Conservation (phyloP, 257 asterid species). For the Fraxinus pennsylvanica region DNA sequence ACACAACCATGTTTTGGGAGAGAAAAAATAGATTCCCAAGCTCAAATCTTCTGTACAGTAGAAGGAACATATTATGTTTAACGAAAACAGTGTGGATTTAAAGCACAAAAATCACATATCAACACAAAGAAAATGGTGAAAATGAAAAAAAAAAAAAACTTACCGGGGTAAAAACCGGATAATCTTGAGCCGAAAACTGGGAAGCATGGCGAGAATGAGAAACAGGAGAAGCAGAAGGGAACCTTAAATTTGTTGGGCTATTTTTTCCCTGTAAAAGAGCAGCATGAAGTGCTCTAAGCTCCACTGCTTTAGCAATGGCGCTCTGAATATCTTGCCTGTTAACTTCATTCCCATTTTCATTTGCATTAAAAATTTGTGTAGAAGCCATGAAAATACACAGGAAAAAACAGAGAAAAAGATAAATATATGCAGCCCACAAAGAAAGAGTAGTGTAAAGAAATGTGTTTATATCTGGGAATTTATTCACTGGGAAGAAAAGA, state of each 20-base stretch:
- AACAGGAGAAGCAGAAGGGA: slow-evolving; percentile 65
- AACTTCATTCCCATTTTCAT: slow-evolving; percentile 31
- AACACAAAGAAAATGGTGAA: neutral
- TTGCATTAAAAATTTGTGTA: slow-evolving; percentile 14
- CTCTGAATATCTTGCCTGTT: slow-evolving; percentile 60
- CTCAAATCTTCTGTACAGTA: neutral
- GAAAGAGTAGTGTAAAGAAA: neutral
- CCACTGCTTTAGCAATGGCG: slow-evolving; percentile 82
- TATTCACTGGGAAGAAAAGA: slow-evolving; percentile 25
- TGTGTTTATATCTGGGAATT: slow-evolving; percentile 10
- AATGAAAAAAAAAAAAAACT: slow-evolving; percentile 21
- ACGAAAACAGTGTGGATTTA: neutral
- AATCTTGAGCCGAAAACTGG: slow-evolving; percentile 78
- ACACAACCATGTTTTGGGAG: neutral
- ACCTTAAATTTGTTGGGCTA: slow-evolving; percentile 47
- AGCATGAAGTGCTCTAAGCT: slow-evolving; percentile 91
- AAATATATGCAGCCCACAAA: slow-evolving; percentile 16
- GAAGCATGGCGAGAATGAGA: slow-evolving; percentile 46
- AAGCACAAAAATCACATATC: neutral
- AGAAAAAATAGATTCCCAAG: neutral
- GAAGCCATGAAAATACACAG: slow-evolving; percentile 42
- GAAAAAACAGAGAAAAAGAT: slow-evolving; percentile 14
- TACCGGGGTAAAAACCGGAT: slow-evolving; percentile 93
- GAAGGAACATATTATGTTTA: neutral
- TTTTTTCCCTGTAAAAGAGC: slow-evolving; percentile 63